Evolutionary conservation across 169 alveolate species (phyloP), one percentile per base, ranked within the genome.

Genomic region (Cryptosporidium andersoni): DNA sequence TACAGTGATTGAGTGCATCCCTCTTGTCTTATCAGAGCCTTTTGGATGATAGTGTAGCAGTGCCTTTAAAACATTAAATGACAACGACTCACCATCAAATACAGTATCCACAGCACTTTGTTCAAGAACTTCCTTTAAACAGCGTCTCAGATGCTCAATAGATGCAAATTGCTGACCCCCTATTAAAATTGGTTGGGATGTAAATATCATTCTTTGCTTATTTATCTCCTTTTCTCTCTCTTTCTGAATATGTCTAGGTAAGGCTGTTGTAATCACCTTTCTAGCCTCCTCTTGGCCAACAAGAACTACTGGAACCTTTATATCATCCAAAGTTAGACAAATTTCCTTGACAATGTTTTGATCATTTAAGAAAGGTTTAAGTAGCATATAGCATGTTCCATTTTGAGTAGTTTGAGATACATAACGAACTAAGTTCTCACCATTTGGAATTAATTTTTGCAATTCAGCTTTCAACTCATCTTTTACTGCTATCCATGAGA

Each of bases 351-450:
- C 6, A 37, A 74, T 8, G 0, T 12, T 43, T 47, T 58, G 55
- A 34, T 74, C 85, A 58, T 74, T 58, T 48, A 58, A 58, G 40
- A 74, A 74, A 40, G 85, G 85, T 16, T 74, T 74, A 7, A 74
- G 67, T 2, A 74, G 52, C 55, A 74, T 43, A 49, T 45, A 74
- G 34, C 85, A 74, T 60, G 43, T 74, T 2, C 85, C 85, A 58
- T 74, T 58, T 58, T 74, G 85, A 45, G 85, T 74, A 1, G 85
- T 74, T 55, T 74, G 85, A 6, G 85, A 74, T 4, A 74, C 85
- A 42, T 74, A 74, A 45, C 85, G 55, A 55, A 74, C 60, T 58
- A 74, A 74, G 16, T 74, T 74, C 14, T 74, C 74, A 51, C 39
- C 40, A 6, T 62, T 64, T 1, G 53, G 62, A 4, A 45, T 48